A percentile compares a stretch with the other conserved stretches of the same genome.
These are phyloP conservation scores for Penicillium sumatraense DNA, from an alignment of 2,329 filamentous ascomycete species.

Conservation along the genomic window DNA sequence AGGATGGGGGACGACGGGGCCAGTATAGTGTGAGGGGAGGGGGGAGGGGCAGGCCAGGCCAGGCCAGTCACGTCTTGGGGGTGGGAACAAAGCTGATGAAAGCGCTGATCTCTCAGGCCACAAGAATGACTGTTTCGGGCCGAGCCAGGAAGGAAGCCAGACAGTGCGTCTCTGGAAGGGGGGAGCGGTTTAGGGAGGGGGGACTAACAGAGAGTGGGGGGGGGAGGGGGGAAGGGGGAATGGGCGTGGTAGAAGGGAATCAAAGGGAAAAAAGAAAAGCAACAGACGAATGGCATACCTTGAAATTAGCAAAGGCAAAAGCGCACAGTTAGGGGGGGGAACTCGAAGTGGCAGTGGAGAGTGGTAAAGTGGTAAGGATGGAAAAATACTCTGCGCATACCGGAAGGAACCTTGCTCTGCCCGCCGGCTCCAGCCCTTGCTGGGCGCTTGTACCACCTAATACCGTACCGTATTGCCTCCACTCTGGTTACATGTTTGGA, in stretches of 20 bases:
- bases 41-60: not conserved
- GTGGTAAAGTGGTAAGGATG: constrained; percentile 14
- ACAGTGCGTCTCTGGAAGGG: constrained; percentile 9
- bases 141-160: constrained; percentile 16
- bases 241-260: constrained; percentile 28
- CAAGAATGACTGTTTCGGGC: constrained; percentile 12
- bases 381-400: constrained; percentile 24
- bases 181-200: constrained; percentile 3
- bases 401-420: constrained; percentile 2
- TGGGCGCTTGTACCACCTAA: constrained; percentile 6
- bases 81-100: constrained; percentile 7
- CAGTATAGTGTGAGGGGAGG: constrained; percentile 1
- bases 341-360: constrained; percentile 30
- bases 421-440: not conserved
- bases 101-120: constrained; percentile 15
- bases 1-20: not conserved
- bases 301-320: constrained; percentile 18
- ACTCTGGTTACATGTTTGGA: not conserved
- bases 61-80: not conserved
- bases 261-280: constrained; percentile 10
- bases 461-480: constrained; percentile 9
- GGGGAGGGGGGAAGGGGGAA: constrained; percentile 4
- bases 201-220: constrained; percentile 7
- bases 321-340: constrained; percentile 26
- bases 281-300: constrained; percentile 23